Base-by-base conservation (phyloP, 352 stramenopile genomes). In the Phytophthora litchii region DNA sequence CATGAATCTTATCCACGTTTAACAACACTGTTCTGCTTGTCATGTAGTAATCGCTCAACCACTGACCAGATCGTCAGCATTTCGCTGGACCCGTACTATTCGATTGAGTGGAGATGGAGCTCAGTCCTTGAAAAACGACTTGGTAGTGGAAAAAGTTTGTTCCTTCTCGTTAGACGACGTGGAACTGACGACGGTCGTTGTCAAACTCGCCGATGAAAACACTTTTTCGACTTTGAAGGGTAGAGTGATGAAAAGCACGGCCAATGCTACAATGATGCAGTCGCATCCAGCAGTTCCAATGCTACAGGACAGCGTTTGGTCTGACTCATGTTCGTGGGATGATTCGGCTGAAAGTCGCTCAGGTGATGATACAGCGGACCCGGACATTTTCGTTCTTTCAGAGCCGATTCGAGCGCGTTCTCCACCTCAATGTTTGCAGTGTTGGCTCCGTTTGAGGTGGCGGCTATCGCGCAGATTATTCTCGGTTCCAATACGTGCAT, bases 371-470 rank as follows among this genome's bases (percentile, higher is more conserved):
- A 57, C 60, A 23, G 29, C 27, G 2, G 21, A 55, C 43, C 16
- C 38, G 0, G 41, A 47, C 16, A 31, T 20, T 0, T 69, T 63
- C 29, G 19, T 25, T 2, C 29, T 34, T 31, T 23, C 25, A 14
- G 11, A 40, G 29, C 4, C 27, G 0, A 44, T 17, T 36, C 23
- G 23, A 27, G 5, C 23, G 3, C 23, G 5, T 5, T 14, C 41
- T 7, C 14, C 34, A 1, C n/a, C n/a, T n/a, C 37, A 4, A 1
- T 29, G 63, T 31, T 12, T 52, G 14, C 21, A 36, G 12, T 63
- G 13, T 12, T 74, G 64, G 60, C 6, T 59, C 4, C 52, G 37
- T 3, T 20, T 76, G 11, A 57, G 61, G 13, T 76, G 66, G 61
- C 37, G 25, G 16, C 37, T 76, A 17, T 57, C 57, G 1, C 16